Evolutionary conservation across 495 filamentous ascomycete species (phyloP), one percentile per base, ranked within the genome.

Genomic region (Neurospora sp.): DNA sequence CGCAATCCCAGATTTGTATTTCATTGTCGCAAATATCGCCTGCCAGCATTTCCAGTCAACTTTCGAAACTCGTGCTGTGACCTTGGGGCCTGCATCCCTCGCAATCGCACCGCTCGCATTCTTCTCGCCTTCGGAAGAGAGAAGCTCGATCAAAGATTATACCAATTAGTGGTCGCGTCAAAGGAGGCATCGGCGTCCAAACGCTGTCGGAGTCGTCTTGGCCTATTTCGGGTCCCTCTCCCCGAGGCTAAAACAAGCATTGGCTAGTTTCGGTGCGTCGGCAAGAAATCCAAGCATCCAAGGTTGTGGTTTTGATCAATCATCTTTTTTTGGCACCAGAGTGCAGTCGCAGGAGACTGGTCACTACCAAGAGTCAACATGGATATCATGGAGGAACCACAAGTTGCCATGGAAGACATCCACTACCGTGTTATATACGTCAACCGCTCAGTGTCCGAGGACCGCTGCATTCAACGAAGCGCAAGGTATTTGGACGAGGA

Each of bases 381-480:
- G 54, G 54, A 66, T 35, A 66, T 66, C 54, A 66, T 66, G 54
- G 54, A 66, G 54, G 54, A 66, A 66, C 54, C 54, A 66, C 54
- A 66, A 37, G 54, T 66, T 37, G 54, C 78, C 73, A 92, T 92
- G 90, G 92, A 93, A 82, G 85, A 86, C 82, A 86, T 89, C 77
- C 84, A 88, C 74, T 94, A 91, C 83, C 90, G 92, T 83, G 89
- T 93, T 74, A 90, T 96, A 75, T 96, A 94, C 80, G 92, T 96
- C 74, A 92, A 96, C 83, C 90, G 90, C 79, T 88, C 89, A 70
- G 88, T 92, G 71, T 84, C 83, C 74, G 85, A 89, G 75, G 90
- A 93, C 75, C 85, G 90, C 39, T 70, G 72, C 70, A 72, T 79
- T 11, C 48, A 46, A 39, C 70, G 69, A 40, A 46, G 40, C 73